These are phyloP conservation scores for Penicillium hesseltinei DNA, from an alignment of 2,329 filamentous ascomycete genomes.

Conservation along the genomic window DNA sequence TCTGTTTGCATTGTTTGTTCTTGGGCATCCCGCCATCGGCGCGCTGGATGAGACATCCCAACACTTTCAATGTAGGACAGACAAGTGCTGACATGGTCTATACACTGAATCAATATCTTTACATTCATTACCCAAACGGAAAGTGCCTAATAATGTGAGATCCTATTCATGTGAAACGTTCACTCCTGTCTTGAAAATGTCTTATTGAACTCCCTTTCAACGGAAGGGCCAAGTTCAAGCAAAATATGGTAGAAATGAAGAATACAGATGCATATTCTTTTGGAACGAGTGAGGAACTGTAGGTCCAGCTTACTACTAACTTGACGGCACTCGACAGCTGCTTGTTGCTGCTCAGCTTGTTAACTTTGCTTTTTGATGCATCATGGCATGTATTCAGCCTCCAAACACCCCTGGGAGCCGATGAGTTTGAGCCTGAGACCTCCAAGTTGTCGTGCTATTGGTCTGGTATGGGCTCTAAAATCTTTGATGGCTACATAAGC, in stretches of 20 bases:
- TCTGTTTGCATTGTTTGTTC: conserved; percentile 7
- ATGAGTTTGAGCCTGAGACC: neutral
- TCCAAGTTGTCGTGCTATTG: neutral
- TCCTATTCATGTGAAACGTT: neutral
- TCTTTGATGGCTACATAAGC: neutral
- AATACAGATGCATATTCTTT: neutral
- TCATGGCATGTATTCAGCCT: neutral
- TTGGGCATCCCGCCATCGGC: neutral
- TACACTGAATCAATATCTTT: neutral
- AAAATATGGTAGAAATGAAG: neutral
- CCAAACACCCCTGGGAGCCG: neutral
- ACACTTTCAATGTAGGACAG: neutral
- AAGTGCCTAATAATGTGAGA: neutral
- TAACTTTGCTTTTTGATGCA: neutral
- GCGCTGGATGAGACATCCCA: neutral
- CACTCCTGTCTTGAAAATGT: neutral
- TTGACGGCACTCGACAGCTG: neutral
- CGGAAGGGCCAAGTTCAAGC: neutral
- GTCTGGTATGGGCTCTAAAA: neutral
- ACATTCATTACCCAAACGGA: neutral
- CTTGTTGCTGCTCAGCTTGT: neutral
- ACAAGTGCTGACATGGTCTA: neutral
- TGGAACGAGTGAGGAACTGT: neutral
- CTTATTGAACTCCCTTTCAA: neutral
- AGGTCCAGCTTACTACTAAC: neutral